phyloP scores from a whole-genome alignment of 176 grass and related monocot species.

The Oryza meyeriana region DNA sequence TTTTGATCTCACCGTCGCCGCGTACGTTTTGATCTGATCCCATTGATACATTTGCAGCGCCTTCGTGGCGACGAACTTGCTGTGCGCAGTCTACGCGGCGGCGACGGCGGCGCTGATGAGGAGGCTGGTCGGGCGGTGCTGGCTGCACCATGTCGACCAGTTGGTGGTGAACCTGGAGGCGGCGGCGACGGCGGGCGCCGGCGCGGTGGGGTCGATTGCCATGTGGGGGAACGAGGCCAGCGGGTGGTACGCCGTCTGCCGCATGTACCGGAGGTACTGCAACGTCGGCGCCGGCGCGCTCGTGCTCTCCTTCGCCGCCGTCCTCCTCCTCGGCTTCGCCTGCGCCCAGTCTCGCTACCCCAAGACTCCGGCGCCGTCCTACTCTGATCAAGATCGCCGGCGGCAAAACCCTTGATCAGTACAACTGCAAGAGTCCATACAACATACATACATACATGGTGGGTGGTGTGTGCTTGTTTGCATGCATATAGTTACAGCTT shows the following conservation, averaged over 20 bases:
- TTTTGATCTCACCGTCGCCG: too few species aligned
- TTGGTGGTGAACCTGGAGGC: conserved; percentile 27
- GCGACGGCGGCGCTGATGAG: conserved; percentile 4
- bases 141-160: conserved; percentile 33
- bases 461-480: too few species aligned
- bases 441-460: too few species aligned
- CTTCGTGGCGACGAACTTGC: conserved; percentile 38
- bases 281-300: conserved; percentile 22
- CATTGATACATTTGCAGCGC: conserved; percentile 7
- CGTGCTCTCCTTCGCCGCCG: conserved; percentile 16
- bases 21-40: too few species aligned
- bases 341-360: conserved; percentile 33
- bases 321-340: conserved; percentile 27
- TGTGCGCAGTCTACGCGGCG: conserved; percentile 29
- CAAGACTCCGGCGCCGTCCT: neutral
- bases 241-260: conserved; percentile 58
- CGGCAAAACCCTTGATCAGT: too few species aligned
- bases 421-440: too few species aligned
- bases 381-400: neutral
- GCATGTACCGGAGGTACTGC: conserved; percentile 41
- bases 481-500: too few species aligned
- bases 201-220: conserved; percentile 28
- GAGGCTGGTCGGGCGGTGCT: neutral
- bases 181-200: conserved; percentile 31
- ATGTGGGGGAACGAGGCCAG: conserved; percentile 47